Conservation (phyloP, 768 basidiomycete genomes). For the Mycena olivaceomarginata region DNA sequence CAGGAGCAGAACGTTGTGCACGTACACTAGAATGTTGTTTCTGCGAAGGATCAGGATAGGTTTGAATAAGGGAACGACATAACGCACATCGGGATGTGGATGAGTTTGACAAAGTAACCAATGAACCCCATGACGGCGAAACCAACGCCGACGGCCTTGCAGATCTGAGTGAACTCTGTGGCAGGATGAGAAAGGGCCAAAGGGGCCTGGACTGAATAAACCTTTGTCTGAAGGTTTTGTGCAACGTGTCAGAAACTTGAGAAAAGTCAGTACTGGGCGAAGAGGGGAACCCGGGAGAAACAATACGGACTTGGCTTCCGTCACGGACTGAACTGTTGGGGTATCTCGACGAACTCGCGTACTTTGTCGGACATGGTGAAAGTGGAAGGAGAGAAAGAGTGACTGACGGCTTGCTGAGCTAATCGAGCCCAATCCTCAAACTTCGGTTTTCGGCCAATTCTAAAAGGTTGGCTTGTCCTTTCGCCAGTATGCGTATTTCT, state of each 20-base stretch:
- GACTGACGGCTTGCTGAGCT: conserved; percentile 28
- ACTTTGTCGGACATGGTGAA: conserved; percentile 91
- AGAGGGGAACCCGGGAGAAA: background rate
- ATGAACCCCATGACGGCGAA: conserved; percentile 99
- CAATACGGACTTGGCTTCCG: conserved; percentile 86
- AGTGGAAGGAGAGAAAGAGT: conserved; percentile 51
- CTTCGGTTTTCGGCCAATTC: background rate
- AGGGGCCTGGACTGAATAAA: conserved; percentile 56
- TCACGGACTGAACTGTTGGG: conserved; percentile 95
- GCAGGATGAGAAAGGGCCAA: conserved; percentile 20
- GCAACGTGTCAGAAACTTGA: conserved; percentile 96
- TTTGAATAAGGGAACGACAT: background rate
- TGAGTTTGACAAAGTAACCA: conserved; percentile 98
- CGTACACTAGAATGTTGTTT: conserved; percentile 98
- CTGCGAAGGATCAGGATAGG: conserved; percentile 62
- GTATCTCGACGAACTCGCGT: conserved; percentile 92
- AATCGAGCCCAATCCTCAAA: conserved; percentile 25
- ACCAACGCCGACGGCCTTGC: conserved; percentile 96
- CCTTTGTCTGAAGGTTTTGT: conserved; percentile 98
- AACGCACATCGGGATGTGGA: conserved; percentile 98
- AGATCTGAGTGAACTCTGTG: conserved; percentile 95
- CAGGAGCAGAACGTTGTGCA: conserved; percentile 49
- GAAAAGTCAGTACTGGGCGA: conserved; percentile 34
- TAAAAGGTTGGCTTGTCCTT: conserved; percentile 4
- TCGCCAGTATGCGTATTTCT: background rate